A percentile compares a stretch with the other conserved stretches of the same genome.
Conservation (phyloP, 805 yeast genomes). For the Starmerella scarabaei region DNA sequence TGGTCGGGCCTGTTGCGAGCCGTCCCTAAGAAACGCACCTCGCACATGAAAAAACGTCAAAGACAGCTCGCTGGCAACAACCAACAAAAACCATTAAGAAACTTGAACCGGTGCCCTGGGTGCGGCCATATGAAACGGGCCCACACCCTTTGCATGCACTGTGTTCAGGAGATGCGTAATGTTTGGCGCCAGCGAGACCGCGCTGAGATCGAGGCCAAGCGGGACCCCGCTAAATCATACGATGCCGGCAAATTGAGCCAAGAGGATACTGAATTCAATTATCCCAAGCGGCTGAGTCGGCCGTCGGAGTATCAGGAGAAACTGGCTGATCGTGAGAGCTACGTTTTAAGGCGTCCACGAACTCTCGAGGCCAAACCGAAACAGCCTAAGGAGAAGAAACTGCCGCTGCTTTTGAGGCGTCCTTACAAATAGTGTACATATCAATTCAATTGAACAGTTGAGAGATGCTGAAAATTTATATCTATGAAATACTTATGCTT, state of each 20-base stretch:
- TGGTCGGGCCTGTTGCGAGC: conserved; percentile 40
- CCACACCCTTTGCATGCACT: conserved; percentile 84
- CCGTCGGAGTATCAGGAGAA: conserved; percentile 32
- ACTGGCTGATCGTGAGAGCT: conserved; percentile 41
- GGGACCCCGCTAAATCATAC: conserved; percentile 22
- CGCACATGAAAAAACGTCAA: conserved; percentile 74
- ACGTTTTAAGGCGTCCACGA: conserved; percentile 32
- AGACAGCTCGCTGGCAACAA: conserved; percentile 71
- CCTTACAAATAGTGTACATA: conserved; percentile 9
- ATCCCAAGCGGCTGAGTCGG: conserved; percentile 22
- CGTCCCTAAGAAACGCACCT: conserved; percentile 86
- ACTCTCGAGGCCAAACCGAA: conserved; percentile 13
- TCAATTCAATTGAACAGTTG: background rate
- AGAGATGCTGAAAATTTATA: background rate
- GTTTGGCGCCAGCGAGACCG: conserved; percentile 42
- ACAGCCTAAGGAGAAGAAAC: conserved; percentile 9
- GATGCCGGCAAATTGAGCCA: conserved; percentile 11
- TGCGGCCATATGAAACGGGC: conserved; percentile 88
- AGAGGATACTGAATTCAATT: conserved; percentile 21
- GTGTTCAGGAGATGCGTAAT: conserved; percentile 68
- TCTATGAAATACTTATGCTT: background rate
- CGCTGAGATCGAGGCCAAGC: conserved; percentile 11
- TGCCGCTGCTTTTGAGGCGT: conserved; percentile 11
- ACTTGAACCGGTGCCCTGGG: conserved; percentile 82
- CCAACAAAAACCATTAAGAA: conserved; percentile 60